Conservation (phyloP, 2,329 filamentous ascomycete species). For the Venturia aucupariae region DNA sequence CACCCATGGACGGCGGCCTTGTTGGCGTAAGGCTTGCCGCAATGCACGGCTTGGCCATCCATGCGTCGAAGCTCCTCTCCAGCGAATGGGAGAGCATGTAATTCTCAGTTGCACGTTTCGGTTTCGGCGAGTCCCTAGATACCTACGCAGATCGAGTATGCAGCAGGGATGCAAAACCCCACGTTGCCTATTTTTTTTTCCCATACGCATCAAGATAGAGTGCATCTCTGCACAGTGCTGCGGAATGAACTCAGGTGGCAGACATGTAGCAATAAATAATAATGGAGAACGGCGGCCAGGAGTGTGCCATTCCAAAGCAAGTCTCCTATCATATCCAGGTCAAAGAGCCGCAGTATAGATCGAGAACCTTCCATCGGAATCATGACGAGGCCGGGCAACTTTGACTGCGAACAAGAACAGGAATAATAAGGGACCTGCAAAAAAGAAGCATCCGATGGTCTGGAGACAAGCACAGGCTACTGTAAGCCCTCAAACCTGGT, state of each 20-base stretch:
- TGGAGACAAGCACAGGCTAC: too few species aligned
- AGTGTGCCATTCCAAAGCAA: too few species aligned
- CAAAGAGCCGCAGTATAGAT: background rate
- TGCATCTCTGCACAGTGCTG: too few species aligned
- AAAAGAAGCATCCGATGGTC: background rate
- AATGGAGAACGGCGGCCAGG: too few species aligned
- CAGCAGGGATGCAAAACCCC: slow-evolving; percentile 4
- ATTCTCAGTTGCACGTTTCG: slow-evolving; percentile 4
- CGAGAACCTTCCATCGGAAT: background rate
- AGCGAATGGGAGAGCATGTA: background rate
- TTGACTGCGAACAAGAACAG: too few species aligned
- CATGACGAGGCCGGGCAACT: background rate
- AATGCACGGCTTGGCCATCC: background rate
- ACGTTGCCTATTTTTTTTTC: background rate
- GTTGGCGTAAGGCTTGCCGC: background rate
- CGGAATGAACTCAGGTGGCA: background rate
- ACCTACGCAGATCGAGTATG: slow-evolving; percentile 3
- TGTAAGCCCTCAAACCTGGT: background rate
- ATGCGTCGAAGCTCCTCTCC: background rate
- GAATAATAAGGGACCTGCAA: background rate
- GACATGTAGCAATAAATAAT: background rate
- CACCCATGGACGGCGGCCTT: background rate
- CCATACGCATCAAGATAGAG: background rate
- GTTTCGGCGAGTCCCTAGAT: background rate
- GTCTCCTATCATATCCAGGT: too few species aligned